Base-by-base conservation (phyloP, 1,139 yeast genomes). In the Geotrichum bryndzae region DNA sequence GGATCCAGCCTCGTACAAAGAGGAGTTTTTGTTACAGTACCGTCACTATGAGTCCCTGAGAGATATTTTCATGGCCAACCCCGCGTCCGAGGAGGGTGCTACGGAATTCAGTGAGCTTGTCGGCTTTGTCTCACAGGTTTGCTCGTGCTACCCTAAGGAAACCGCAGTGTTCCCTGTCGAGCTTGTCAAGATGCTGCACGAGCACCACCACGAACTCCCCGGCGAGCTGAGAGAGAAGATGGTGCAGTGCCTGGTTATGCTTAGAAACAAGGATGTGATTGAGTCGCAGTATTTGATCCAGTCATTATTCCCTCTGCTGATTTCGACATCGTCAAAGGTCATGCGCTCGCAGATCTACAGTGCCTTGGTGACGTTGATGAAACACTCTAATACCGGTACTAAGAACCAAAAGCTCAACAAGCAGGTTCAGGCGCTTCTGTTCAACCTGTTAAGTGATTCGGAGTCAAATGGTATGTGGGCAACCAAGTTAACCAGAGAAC, bases 41-140 rank as follows among this genome's bases (percentile, higher is more conserved):
- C 83, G 94, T 61, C 99, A 95, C 74, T 94, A 94, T 74, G 91
- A 88, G 73, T 88, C 98, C 0, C 78, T 91, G 62, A 79, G 96
- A 73, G 97, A 92, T 72, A 87, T 95, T 65, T 90, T 90, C 70
- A 78, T 90, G 74, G 77, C 83, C 68, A 85, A 87, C 73, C 79
- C 81, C 0, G 67, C 69, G 38, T 69, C 71, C 1, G 80, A 83
- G 2, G 84, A 85, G 57, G 86, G 87, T 57, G 84, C 86, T 66
- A 80, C 80, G 15, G 95, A 90, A 68, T 90, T 94, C 73, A 83
- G 84, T 22, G 98, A 91, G 67, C 79, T 92, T 64, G 85, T 94
- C 58, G 96, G 97, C 0, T 92, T 94, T 72, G 87, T 95, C 57
- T 83, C 96, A 13, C 97, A 96, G 56, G 97, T 94, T 59, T 90